Percentiles rank a stretch among this genome's conserved stretches.
Conservation (phyloP, 371 early-diverging fungal genomes). For the Haplosporangium sp. region DNA sequence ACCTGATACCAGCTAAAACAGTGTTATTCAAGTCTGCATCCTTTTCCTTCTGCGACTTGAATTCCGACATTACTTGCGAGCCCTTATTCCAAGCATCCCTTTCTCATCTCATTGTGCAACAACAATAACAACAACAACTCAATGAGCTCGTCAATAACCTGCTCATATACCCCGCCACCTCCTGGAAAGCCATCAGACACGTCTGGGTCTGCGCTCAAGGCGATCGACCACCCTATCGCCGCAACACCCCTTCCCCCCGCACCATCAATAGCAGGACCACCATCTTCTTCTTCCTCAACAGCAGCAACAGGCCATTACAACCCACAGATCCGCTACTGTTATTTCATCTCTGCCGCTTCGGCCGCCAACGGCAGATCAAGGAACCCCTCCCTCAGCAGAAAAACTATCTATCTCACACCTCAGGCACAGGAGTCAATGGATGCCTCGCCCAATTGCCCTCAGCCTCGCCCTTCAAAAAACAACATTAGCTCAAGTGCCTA, state of each 20-base stretch:
- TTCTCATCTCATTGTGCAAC: background rate
- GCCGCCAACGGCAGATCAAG: constrained; percentile 12
- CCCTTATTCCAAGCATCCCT: background rate
- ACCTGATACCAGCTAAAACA: no score
- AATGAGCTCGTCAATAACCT: constrained; percentile 29
- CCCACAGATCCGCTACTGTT: constrained; percentile 52
- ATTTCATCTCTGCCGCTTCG: constrained; percentile 48
- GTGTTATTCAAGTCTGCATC: no score
- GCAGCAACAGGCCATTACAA: background rate
- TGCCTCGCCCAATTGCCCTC: constrained; percentile 38
- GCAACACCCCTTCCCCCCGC: constrained; percentile 45
- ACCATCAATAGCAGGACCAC: background rate
- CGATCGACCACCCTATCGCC: constrained; percentile 23
- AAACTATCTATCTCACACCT: constrained; percentile 38
- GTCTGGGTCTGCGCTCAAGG: constrained; percentile 17
- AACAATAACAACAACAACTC: constrained; percentile 6
- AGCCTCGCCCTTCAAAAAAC: constrained; percentile 25
- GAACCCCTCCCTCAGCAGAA: constrained; percentile 20
- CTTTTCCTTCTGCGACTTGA: no score
- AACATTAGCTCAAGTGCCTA: background rate
- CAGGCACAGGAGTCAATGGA: constrained; percentile 30
- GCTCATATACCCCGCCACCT: constrained; percentile 50
- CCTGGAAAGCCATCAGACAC: constrained; percentile 21
- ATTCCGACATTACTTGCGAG: no score
- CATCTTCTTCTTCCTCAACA: background rate